Evolutionary conservation across 805 yeast species (phyloP).

Genomic region (Candida xyloterini): DNA sequence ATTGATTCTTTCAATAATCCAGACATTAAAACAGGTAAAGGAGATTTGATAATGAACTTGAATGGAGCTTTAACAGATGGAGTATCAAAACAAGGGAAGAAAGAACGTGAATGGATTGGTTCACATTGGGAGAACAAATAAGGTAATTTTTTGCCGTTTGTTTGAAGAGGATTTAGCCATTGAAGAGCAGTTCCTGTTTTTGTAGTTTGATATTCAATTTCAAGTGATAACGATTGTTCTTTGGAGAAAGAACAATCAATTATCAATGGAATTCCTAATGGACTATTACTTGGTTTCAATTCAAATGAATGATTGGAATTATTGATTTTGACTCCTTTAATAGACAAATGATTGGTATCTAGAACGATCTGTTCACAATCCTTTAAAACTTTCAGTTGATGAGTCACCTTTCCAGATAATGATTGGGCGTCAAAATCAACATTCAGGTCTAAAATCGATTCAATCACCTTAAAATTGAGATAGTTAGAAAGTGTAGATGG

Average conservation of each 20-base stretch:
- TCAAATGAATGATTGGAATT: conserved; percentile 32
- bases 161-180: conserved; percentile 72
- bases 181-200: conserved; percentile 78
- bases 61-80: conserved; percentile 76
- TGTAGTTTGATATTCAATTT: conserved; percentile 66
- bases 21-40: conserved; percentile 68
- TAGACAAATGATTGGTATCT: conserved; percentile 64
- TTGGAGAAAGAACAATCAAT: conserved; percentile 27
- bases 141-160: conserved; percentile 67
- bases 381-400: conserved; percentile 36
- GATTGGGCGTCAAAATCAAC: conserved; percentile 53
- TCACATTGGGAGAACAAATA: conserved; percentile 87
- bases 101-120: conserved; percentile 84
- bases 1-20: conserved; percentile 39
- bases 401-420: conserved; percentile 55
- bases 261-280: conserved; percentile 57
- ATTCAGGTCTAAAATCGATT: conserved; percentile 51
- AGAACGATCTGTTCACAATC: conserved; percentile 44
- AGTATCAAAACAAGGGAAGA: conserved; percentile 89
- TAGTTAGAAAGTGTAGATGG: conserved; percentile 81
- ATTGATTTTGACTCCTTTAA: conserved; percentile 45
- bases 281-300: conserved; percentile 43
- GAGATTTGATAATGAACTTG: conserved; percentile 55
- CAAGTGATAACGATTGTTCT: conserved; percentile 28
- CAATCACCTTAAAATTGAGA: conserved; percentile 43